These are phyloP conservation scores for Maudiozyma humilis DNA, from an alignment of 1,139 yeast species.

Conservation along the genomic window DNA sequence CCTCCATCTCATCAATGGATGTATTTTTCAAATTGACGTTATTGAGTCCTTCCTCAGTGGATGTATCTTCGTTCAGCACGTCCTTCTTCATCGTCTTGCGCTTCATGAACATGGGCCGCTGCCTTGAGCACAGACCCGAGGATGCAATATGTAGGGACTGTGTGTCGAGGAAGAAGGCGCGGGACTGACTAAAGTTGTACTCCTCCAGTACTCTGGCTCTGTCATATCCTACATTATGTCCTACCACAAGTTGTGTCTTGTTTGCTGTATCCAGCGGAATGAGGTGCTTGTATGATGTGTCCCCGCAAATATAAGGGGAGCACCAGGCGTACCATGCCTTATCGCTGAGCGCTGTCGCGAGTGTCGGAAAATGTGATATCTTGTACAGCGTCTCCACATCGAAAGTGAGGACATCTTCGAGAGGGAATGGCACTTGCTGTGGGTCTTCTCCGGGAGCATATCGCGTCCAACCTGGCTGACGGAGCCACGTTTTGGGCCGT, in stretches of 20 bases:
- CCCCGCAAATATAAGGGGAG: constrained; percentile 59
- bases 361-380: constrained; percentile 59
- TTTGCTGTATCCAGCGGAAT: constrained; percentile 52
- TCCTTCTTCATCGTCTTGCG: constrained; percentile 38
- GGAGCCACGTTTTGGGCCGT: constrained; percentile 48
- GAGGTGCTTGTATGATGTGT: constrained; percentile 41
- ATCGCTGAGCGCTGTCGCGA: constrained; percentile 74
- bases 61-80: constrained; percentile 14
- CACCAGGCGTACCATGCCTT: constrained; percentile 95
- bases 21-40: constrained; percentile 11
- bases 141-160: constrained; percentile 89
- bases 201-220: constrained; percentile 82
- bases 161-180: constrained; percentile 79
- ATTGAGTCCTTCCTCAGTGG: constrained; percentile 9
- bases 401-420: constrained; percentile 58
- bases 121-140: constrained; percentile 89
- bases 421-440: constrained; percentile 55
- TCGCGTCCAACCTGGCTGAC: constrained; percentile 74
- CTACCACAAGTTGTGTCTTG: constrained; percentile 56
- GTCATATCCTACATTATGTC: constrained; percentile 88
- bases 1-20: constrained; percentile 16
- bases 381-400: constrained; percentile 88
- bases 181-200: constrained; percentile 56
- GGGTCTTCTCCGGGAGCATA: constrained; percentile 53
- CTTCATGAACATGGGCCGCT: constrained; percentile 70